Evolutionary conservation across 257 asterid species (phyloP).

Genomic region (Voacanga thouarsii): DNA sequence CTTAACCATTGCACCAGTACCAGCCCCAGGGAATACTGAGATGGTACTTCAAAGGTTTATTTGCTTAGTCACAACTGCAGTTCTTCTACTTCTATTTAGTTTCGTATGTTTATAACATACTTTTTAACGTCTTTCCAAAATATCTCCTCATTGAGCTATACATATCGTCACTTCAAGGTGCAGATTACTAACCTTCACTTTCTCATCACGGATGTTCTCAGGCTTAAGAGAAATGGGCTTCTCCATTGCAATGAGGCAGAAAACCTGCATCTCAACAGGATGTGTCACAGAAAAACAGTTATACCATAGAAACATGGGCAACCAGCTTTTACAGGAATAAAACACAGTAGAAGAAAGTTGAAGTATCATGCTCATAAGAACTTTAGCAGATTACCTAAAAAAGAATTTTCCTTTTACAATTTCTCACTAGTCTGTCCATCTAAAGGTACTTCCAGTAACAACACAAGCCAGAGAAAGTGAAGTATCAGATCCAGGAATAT

Average conservation of each 20-base stretch:
- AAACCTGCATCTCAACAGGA: conserved; percentile 47
- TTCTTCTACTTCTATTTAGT: neutral
- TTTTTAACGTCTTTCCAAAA: neutral
- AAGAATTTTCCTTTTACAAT: neutral
- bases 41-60: neutral
- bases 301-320: neutral
- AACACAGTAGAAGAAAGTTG: neutral
- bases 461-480: neutral
- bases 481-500: neutral
- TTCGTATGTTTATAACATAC: neutral
- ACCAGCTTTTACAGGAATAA: neutral
- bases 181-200: conserved; percentile 69
- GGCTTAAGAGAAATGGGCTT: conserved; percentile 80
- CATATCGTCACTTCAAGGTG: neutral
- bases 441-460: neutral
- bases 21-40: neutral
- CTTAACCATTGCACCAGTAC: neutral
- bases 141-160: neutral
- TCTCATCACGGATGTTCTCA: conserved; percentile 89
- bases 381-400: neutral
- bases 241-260: conserved; percentile 96
- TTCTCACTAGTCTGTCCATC: neutral
- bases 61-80: neutral
- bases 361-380: neutral
- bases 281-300: neutral